Base-by-base conservation (phyloP, 2,329 filamentous ascomycete species). In the Hyphodiscus sp. region DNA sequence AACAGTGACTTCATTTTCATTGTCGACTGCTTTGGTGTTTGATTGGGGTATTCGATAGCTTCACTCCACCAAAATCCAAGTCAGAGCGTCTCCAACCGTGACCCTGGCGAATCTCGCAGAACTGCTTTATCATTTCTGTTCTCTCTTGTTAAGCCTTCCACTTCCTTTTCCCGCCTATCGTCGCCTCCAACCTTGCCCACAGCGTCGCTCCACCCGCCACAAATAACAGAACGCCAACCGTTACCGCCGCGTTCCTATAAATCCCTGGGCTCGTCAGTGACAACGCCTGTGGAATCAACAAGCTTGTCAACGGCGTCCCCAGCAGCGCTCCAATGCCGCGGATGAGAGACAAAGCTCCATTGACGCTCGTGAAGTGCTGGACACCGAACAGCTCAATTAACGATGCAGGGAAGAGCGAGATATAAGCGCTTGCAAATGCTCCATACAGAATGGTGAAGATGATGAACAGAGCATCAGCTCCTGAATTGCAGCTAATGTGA, bases 351-450 rank as follows among this genome's bases (percentile, higher is more conserved):
- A 42, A 11, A 3, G 19, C 41, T 11, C 41, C 41, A 42, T 42
- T 42, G 11, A 42, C 41, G 48, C 46, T 52, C 3, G 55, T 49
- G 20, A 60, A 62, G 30, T 63, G 48, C 47, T 62, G 61, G 2
- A 60, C 55, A 15, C 61, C 61, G 49, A 63, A 63, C 19, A 59
- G 54, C 47, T 63, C 61, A 9, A 59, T 54, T 44, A 54, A 29
- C 33, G 55, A 46, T 43, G 71, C 66, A 0, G 71, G 70, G 47
- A 73, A 73, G 1, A 73, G 59, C 8, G 68, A 68, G 33, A 72
- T 68, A 54, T 73, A 73, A 2, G 70, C 70, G 41, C 68, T 66
- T 9, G 70, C 70, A 49, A 70, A 70, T 6, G 67, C 55, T 19
- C 71, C 70, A 45, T 72, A 73, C 1, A 68, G 45, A 13, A 69